Evolutionary conservation across 139 green algal genomes (phyloP).

Genomic region (Desmodesmus armatus): DNA sequence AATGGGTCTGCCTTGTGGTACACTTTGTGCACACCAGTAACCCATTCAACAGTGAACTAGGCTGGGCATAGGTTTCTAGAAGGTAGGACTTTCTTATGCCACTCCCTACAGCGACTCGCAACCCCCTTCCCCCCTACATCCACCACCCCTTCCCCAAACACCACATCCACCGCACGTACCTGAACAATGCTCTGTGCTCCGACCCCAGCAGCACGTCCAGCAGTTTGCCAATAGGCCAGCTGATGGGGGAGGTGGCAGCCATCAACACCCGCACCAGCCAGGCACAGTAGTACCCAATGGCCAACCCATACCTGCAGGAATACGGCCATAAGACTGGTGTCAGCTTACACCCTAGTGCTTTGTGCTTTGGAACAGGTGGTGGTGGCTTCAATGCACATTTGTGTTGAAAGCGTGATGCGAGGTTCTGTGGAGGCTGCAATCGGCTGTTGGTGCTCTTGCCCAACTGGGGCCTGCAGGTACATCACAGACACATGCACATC

Average conservation of each 20-base stretch:
- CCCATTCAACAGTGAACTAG: too few species aligned
- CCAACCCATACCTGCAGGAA: conserved; percentile 77
- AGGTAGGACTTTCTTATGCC: too few species aligned
- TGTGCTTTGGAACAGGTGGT: neutral
- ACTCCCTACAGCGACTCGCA: too few species aligned
- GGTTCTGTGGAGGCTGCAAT: neutral
- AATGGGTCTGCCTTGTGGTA: too few species aligned
- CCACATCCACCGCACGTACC: too few species aligned
- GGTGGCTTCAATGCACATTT: neutral
- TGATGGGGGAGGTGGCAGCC: conserved; percentile 69
- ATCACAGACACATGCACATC: too few species aligned
- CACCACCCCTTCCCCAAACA: too few species aligned
- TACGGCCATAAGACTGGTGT: neutral
- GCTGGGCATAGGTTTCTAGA: too few species aligned
- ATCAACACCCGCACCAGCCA: conserved; percentile 88
- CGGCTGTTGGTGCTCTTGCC: too few species aligned
- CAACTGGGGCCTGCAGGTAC: too few species aligned
- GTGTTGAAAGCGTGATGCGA: neutral
- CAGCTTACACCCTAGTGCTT: neutral
- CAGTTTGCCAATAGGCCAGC: conserved; percentile 84
- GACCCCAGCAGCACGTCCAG: conserved; percentile 87
- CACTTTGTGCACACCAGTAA: too few species aligned
- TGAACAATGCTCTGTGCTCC: conserved; percentile 61
- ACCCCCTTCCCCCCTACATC: too few species aligned
- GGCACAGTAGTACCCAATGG: conserved; percentile 83